These are phyloP conservation scores for Hansenula lynferdii DNA, from an alignment of 1,139 yeast genomes.

Conservation along the genomic window DNA sequence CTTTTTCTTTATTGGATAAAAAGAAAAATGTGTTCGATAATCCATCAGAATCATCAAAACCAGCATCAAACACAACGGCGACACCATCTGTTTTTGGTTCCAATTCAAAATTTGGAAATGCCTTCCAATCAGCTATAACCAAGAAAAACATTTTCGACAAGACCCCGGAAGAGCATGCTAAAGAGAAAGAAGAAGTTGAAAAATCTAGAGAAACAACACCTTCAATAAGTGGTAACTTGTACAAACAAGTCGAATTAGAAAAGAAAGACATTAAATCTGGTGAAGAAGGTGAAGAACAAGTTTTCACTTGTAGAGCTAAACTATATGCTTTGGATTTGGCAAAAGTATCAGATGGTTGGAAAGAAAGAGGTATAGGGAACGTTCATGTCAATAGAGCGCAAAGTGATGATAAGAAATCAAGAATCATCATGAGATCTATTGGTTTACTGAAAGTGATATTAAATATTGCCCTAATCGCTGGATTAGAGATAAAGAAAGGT, in stretches of 20 bases:
- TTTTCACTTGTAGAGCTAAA: constrained; percentile 71
- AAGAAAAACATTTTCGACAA: constrained; percentile 54
- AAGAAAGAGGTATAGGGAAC: constrained; percentile 89
- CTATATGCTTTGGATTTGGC: constrained; percentile 70
- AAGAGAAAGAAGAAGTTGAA: constrained; percentile 11
- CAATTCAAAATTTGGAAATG: constrained; percentile 53
- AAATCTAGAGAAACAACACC: constrained; percentile 9
- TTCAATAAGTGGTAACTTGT: constrained; percentile 8
- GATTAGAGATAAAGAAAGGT: constrained; percentile 65
- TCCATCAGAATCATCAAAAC: constrained; percentile 8
- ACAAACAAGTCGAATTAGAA: constrained; percentile 28
- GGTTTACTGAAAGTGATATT: constrained; percentile 80
- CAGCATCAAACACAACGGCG: constrained; percentile 11
- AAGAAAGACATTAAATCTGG: constrained; percentile 71
- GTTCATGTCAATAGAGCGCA: constrained; percentile 65
- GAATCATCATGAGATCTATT: constrained; percentile 89
- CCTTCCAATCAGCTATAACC: constrained; percentile 43
- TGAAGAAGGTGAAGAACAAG: constrained; percentile 77
- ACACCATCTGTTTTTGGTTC: constrained; percentile 47
- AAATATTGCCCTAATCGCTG: constrained; percentile 60
- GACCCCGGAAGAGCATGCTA: constrained; percentile 10
- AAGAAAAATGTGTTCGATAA: constrained; percentile 36
- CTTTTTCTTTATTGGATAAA: constrained; percentile 27
- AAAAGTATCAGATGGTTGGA: constrained; percentile 77
- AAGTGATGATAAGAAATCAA: constrained; percentile 30